phyloP scores from a whole-genome alignment of 164 flowering plant species.

The Aristolochia californica region DNA sequence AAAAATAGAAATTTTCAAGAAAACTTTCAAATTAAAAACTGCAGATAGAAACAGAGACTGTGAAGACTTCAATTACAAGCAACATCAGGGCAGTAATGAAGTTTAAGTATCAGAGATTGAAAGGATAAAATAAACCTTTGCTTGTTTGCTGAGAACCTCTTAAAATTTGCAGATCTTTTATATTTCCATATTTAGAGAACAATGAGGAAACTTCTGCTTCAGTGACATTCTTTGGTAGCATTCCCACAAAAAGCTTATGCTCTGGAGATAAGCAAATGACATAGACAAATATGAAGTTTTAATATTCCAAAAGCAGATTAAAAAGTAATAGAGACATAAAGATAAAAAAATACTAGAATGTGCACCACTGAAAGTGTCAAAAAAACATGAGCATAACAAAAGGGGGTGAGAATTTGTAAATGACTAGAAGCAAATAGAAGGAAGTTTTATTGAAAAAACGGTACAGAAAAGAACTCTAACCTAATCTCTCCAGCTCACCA shows the following conservation, averaged over 20 bases:
- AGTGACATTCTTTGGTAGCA: conserved; percentile 95
- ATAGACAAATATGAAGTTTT: conserved; percentile 4
- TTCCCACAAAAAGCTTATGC: conserved; percentile 95
- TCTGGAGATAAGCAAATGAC: conserved; percentile 37
- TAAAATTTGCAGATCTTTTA: conserved; percentile 81
- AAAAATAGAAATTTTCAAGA: too few relatives aligned
- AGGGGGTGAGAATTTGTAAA: neutral
- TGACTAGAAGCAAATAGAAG: neutral
- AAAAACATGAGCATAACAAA: neutral
- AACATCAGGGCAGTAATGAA: neutral
- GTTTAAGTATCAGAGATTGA: neutral
- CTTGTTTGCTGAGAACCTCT: conserved; percentile 95
- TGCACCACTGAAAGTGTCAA: too few relatives aligned
- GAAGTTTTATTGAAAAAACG: neutral
- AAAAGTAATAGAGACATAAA: conserved; percentile 1
- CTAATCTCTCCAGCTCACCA: conserved; percentile 98
- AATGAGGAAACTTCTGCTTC: conserved; percentile 70
- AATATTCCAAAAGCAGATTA: neutral
- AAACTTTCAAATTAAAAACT: neutral
- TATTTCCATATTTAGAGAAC: conserved; percentile 75
- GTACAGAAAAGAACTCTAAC: conserved; percentile 20
- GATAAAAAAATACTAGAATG: neutral
- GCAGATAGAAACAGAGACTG: neutral
- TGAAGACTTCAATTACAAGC: too few relatives aligned
- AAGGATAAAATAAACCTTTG: conserved; percentile 47